These are phyloP conservation scores for Trichosporon sp. DNA, from an alignment of 1,284 basidiomycete genomes.

Conservation along the genomic window DNA sequence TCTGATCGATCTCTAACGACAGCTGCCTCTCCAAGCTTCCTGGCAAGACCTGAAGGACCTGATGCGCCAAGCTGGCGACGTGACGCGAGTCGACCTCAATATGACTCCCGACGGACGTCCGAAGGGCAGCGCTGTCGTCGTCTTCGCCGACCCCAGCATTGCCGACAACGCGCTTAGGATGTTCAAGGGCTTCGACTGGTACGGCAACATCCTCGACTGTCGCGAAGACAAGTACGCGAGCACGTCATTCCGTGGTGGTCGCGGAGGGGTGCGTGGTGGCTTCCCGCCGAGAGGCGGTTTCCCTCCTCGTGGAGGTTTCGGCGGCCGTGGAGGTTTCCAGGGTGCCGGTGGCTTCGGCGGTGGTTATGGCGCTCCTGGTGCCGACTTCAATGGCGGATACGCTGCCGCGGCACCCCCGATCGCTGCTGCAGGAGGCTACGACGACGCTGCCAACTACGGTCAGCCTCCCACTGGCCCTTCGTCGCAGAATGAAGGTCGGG, in stretches of 20 bases:
- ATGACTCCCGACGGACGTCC: slow-evolving; percentile 85
- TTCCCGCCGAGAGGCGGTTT: slow-evolving; percentile 36
- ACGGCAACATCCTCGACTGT: slow-evolving; percentile 84
- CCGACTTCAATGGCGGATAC: background rate
- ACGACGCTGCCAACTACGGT: slow-evolving; percentile 46
- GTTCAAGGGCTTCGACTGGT: slow-evolving; percentile 94
- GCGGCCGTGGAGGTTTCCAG: slow-evolving; percentile 57
- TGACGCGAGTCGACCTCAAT: slow-evolving; percentile 90
- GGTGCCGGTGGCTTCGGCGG: slow-evolving; percentile 52
- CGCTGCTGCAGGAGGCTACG: background rate
- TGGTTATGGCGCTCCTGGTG: slow-evolving; percentile 49
- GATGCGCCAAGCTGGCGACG: slow-evolving; percentile 89
- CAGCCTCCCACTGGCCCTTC: slow-evolving; percentile 25
- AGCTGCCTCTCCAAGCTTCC: slow-evolving; percentile 90
- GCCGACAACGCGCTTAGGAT: slow-evolving; percentile 49
- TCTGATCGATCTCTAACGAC: slow-evolving; percentile 14
- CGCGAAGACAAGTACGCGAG: slow-evolving; percentile 91
- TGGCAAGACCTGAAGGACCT: slow-evolving; percentile 99
- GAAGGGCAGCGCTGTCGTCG: slow-evolving; percentile 91
- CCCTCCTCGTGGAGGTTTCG: slow-evolving; percentile 52
- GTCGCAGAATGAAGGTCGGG: slow-evolving; percentile 18
- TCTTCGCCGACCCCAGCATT: slow-evolving; percentile 71
- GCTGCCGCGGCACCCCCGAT: background rate
- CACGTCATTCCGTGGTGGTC: slow-evolving; percentile 52
- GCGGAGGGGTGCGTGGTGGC: slow-evolving; percentile 57